Base-by-base conservation (phyloP, 192 early-diverging fungal species). In the Coemansia sp. region DNA sequence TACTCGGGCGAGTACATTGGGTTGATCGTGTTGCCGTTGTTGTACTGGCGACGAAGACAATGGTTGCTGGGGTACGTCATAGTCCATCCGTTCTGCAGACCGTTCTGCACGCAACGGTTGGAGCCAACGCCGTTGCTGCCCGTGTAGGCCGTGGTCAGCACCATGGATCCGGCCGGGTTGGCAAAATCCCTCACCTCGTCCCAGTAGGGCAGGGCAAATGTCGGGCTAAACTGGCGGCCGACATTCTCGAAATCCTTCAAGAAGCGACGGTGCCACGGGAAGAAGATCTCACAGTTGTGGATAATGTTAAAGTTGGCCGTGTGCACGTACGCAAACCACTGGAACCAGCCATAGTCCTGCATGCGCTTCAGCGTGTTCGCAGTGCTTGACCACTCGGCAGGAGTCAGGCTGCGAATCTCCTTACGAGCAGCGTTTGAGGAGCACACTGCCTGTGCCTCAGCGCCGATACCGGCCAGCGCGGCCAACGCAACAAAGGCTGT, bases 251-350 rank as follows among this genome's bases (percentile, higher is more conserved):
- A 86, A 35, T 73, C 73, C 25, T 55, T 57, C 29, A 81, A 22
- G 56, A 75, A 78, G 57, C 74, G 71, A 37, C 83, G 77, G 65
- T 84, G 83, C 56, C 63, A 81, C 14, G 83, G 83, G 60, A 84
- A 67, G 71, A 84, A 81, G 22, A 72, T 25, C 61, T 76, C 69
- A 60, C 65, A 70, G 43, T 63, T 60, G 72, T 84, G 83, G 68
- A 81, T 72, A 3, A 58, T 22, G 21, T 35, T 56, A 50, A 72
- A 75, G 65, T 78, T 63, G 35, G 52, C 23, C 8, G 62, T 56
- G 58, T 84, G 83, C 38, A 77, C 17, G 32, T 70, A 60, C n/a
- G 79, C 60, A 15, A 72, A 75, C 68, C 72, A 71, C 23, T 62
- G 63, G 35, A 77, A 54, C 82, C 71, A 71, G 21, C 82, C 82